These are phyloP conservation scores for Martiniozyma asiatica DNA, from an alignment of 1,139 yeast genomes.

Conservation along the genomic window DNA sequence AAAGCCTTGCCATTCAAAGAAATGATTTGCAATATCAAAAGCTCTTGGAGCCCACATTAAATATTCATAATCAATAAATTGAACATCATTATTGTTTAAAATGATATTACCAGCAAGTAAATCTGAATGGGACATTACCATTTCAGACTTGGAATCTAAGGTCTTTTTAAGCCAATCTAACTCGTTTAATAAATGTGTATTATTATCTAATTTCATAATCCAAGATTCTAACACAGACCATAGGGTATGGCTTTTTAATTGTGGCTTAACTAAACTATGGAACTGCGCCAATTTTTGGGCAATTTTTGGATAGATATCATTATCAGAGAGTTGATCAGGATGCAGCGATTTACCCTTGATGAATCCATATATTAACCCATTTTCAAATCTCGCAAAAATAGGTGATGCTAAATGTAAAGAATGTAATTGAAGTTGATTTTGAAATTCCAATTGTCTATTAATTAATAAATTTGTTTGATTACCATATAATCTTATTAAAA, in stretches of 20 bases:
- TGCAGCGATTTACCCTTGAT: conserved; percentile 53
- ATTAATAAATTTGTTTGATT: conserved; percentile 64
- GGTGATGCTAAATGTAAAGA: conserved; percentile 58
- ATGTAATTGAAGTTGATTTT: conserved; percentile 54
- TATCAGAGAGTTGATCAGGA: conserved; percentile 41
- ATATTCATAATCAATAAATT: conserved; percentile 73
- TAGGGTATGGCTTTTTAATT: conserved; percentile 24
- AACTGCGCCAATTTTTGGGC: conserved; percentile 63
- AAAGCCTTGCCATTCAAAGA: conserved; percentile 83
- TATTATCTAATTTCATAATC: conserved; percentile 48
- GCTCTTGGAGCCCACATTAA: conserved; percentile 74
- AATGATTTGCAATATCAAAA: conserved; percentile 76
- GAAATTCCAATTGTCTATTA: conserved; percentile 66
- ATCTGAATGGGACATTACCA: conserved; percentile 62
- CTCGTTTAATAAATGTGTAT: conserved; percentile 31
- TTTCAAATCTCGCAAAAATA: conserved; percentile 55
- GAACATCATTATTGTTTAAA: conserved; percentile 36
- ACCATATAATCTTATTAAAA: conserved; percentile 64
- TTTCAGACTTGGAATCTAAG: conserved; percentile 34
- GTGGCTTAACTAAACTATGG: conserved; percentile 39
- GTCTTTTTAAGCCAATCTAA: conserved; percentile 40
- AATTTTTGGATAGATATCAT: conserved; percentile 40
- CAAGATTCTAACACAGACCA: conserved; percentile 55
- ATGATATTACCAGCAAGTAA: conserved; percentile 62
- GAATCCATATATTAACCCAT: conserved; percentile 66